Evolutionary conservation across 2,329 filamentous ascomycete genomes (phyloP).

Genomic region (Venturia nashicola): DNA sequence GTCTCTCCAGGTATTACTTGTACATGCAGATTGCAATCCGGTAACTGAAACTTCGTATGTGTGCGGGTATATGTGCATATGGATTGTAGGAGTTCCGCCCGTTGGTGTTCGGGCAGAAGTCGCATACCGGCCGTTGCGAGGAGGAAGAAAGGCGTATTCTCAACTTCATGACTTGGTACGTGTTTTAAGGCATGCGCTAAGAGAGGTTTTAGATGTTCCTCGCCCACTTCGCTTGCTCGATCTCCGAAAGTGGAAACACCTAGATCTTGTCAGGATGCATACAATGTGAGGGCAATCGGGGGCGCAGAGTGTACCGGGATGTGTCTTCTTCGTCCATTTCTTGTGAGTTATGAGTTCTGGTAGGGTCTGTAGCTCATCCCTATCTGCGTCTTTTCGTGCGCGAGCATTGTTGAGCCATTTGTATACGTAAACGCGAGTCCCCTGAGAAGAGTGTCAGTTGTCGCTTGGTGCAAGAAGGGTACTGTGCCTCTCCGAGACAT

Average conservation of each 20-base stretch:
- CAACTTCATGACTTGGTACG: conserved; percentile 63
- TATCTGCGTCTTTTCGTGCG: conserved; percentile 49
- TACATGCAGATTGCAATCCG: conserved; percentile 81
- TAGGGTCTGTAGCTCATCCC: conserved; percentile 51
- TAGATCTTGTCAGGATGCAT: conserved; percentile 15
- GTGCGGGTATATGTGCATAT: conserved; percentile 73
- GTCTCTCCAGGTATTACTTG: conserved; percentile 94
- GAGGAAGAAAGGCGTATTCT: conserved; percentile 83
- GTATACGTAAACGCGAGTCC: conserved; percentile 90
- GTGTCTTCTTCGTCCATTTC: conserved; percentile 85
- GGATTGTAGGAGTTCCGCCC: conserved; percentile 57
- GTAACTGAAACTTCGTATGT: conserved; percentile 69
- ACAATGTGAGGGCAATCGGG: background rate
- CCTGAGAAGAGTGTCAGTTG: conserved; percentile 29
- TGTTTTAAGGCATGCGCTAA: conserved; percentile 70
- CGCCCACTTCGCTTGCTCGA: conserved; percentile 62
- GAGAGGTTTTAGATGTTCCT: conserved; percentile 67
- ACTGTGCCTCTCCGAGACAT: background rate
- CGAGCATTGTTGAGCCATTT: conserved; percentile 71
- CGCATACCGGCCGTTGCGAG: conserved; percentile 95
- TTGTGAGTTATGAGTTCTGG: conserved; percentile 75
- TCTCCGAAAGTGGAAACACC: conserved; percentile 79
- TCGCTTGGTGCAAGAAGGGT: background rate
- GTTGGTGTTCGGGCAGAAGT: conserved; percentile 62
- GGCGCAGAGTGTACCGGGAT: conserved; percentile 48